Base-by-base conservation (phyloP, 768 basidiomycete species). In the Russula virescens region DNA sequence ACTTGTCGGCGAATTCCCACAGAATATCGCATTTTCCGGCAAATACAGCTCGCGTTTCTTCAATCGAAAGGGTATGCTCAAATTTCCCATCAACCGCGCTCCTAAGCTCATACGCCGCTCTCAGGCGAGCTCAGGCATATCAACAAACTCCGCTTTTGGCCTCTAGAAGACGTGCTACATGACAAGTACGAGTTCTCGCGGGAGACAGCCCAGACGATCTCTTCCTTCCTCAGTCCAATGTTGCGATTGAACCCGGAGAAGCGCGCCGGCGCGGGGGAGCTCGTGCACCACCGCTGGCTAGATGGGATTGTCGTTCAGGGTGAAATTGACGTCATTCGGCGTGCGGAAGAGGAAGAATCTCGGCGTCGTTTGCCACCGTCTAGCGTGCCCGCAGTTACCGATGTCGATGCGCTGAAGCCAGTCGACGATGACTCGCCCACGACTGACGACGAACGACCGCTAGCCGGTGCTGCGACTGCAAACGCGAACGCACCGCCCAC, bases 1-100 rank as follows among this genome's bases (percentile, higher is more conserved):
- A 76, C 81, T 98, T 13, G 79, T 98, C 71, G 96, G 95, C 48
- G 93, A 97, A 67, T 81, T 96, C 46, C 93, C 94, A 1, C 86
- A 85, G 70, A 78, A 78, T 52, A 77, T 98, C 46, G 94, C 94
- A 2, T 84, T 96, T 69, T 82, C 85, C 7, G 96, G 96, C 26
- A 98, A 95, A 73, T 98, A 97, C 76, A 89, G 87, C 64, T 83
- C 84, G 50, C 95, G 98, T 72, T 94, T 97, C 71, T 98, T 99
- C 78, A 98, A 88, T 67, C 85, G 94, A n/a, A 89, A 89, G 83
- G 95, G 95, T 91, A 59, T 51, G 81, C 73, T 73, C 16, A 16
- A 51, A 31, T 31, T 11, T 19, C 21, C 11, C 16, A 42, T 26
- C 10, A 18, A 11, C 10, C 8, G 31, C 31, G 5, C 31, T 4